phyloP scores from a whole-genome alignment of 2,329 filamentous ascomycete species.

The Byssoonygena ceratinophila region DNA sequence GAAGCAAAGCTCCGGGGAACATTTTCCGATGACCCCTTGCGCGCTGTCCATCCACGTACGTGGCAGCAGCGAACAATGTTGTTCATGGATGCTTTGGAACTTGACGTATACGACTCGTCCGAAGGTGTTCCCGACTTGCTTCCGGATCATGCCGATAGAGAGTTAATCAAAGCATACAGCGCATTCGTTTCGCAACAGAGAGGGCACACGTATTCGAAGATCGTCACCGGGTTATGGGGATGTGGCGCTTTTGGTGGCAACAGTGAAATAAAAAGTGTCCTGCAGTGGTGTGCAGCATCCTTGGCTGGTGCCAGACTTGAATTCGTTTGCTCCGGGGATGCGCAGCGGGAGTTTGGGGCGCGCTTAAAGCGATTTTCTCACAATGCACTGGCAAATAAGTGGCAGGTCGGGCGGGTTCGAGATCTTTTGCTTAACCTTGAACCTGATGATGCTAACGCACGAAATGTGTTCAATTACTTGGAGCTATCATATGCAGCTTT shows the following conservation, averaged over 20 bases:
- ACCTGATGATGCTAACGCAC: not conserved
- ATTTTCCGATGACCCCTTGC: not conserved
- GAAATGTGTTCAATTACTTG: slow-evolving; percentile 2
- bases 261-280: slow-evolving; percentile 10
- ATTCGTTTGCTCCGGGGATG: slow-evolving; percentile 11
- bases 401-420: slow-evolving; percentile 7
- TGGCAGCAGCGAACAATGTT: slow-evolving; percentile 13
- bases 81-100: slow-evolving; percentile 15
- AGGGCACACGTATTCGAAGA: slow-evolving; percentile 4
- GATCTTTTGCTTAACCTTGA: slow-evolving; percentile 1
- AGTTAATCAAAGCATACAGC: slow-evolving; percentile 12
- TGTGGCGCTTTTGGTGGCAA: slow-evolving; percentile 16
- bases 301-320: slow-evolving; percentile 11
- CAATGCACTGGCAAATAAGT: not conserved
- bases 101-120: slow-evolving; percentile 6
- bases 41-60: not conserved
- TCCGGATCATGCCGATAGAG: slow-evolving; percentile 12
- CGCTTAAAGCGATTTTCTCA: not conserved
- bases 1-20: slow-evolving; percentile 5
- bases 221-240: slow-evolving; percentile 16
- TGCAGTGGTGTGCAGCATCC: slow-evolving; percentile 16
- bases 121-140: slow-evolving; percentile 10
- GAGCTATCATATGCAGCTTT: not conserved
- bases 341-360: slow-evolving; percentile 6
- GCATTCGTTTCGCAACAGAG: slow-evolving; percentile 3